Percentiles rank a stretch among this genome's conserved stretches.
These are phyloP conservation scores for Carex sylvatica DNA, from an alignment of 202 grass and related monocot genomes.

Conservation along the genomic window DNA sequence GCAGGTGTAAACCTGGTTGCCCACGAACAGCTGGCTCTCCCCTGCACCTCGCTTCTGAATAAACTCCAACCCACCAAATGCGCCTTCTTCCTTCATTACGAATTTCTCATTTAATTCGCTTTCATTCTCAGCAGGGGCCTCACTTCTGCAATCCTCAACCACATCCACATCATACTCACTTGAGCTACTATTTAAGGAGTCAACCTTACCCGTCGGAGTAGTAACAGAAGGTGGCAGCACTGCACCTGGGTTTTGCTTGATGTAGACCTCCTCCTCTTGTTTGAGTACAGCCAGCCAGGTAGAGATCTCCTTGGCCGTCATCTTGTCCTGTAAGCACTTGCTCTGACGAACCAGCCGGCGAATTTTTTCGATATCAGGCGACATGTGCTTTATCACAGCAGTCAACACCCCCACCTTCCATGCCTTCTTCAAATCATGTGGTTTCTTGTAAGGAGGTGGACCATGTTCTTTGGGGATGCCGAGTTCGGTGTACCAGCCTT, in stretches of 20 bases:
- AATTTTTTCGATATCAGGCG: slow-evolving; percentile 92
- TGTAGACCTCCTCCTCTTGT: slow-evolving; percentile 82
- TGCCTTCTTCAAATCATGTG: slow-evolving; percentile 96
- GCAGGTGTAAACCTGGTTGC: slow-evolving; percentile 69
- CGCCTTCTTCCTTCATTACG: slow-evolving; percentile 65
- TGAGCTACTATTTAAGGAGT: slow-evolving; percentile 71
- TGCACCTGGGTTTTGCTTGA: slow-evolving; percentile 58
- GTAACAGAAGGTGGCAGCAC: slow-evolving; percentile 21
- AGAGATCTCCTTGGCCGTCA: slow-evolving; percentile 95
- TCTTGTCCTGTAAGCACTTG: slow-evolving; percentile 98
- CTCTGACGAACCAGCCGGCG: slow-evolving; percentile 78
- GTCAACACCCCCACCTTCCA: slow-evolving; percentile 98
- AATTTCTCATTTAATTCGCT: slow-evolving; percentile 49
- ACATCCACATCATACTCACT: slow-evolving; percentile 83
- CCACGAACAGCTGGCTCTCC: slow-evolving; percentile 52
- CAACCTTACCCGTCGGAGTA: slow-evolving; percentile 38
- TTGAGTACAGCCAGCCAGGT: slow-evolving; percentile 83
- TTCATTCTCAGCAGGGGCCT: slow-evolving; percentile 37
- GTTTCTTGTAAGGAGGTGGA: slow-evolving; percentile 90
- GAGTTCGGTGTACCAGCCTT: slow-evolving; percentile 78
- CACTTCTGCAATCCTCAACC: slow-evolving; percentile 59
- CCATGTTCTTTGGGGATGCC: slow-evolving; percentile 67
- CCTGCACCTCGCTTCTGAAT: slow-evolving; percentile 57
- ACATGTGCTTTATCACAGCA: slow-evolving; percentile 97
- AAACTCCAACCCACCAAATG: slow-evolving; percentile 45